Conservation (phyloP, 192 early-diverging fungal genomes). For the Coemansia sp. region DNA sequence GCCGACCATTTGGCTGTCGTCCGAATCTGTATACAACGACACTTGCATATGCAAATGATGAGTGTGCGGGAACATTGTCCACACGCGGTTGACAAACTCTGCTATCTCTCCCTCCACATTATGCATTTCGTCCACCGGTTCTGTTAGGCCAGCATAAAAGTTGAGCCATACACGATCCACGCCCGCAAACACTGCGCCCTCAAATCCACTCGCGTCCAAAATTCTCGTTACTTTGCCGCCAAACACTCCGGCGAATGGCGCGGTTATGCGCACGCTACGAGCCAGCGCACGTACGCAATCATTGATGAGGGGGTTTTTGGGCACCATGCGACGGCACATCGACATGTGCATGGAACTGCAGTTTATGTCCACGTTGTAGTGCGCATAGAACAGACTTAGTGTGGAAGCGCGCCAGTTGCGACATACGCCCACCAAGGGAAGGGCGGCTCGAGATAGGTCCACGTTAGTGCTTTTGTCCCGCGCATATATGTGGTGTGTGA, state of each 20-base stretch:
- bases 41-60: slow-evolving; percentile 34
- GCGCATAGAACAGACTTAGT: slow-evolving; percentile 32
- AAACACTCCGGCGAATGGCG: slow-evolving; percentile 41
- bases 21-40: slow-evolving; percentile 38
- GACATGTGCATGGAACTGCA: slow-evolving; percentile 32
- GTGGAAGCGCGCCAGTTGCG: slow-evolving; percentile 40
- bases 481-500: slow-evolving; percentile 21
- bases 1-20: slow-evolving; percentile 53
- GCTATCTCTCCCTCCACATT: slow-evolving; percentile 16
- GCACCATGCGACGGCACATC: slow-evolving; percentile 27
- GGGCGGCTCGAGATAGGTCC: slow-evolving; percentile 20
- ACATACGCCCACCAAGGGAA: slow-evolving; percentile 27
- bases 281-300: slow-evolving; percentile 31
- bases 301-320: slow-evolving; percentile 6
- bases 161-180: slow-evolving; percentile 34
- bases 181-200: slow-evolving; percentile 22
- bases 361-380: slow-evolving; percentile 41
- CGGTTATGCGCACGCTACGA: slow-evolving; percentile 30
- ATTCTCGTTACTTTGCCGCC: slow-evolving; percentile 27
- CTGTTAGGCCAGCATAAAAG: slow-evolving; percentile 34
- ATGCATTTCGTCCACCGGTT: slow-evolving; percentile 34
- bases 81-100: slow-evolving; percentile 21
- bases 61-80: slow-evolving; percentile 28
- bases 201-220: slow-evolving; percentile 20
- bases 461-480: slow-evolving; percentile 3